phyloP scores from a whole-genome alignment of 192 early-diverging fungal species.

The Podochytrium sp. region DNA sequence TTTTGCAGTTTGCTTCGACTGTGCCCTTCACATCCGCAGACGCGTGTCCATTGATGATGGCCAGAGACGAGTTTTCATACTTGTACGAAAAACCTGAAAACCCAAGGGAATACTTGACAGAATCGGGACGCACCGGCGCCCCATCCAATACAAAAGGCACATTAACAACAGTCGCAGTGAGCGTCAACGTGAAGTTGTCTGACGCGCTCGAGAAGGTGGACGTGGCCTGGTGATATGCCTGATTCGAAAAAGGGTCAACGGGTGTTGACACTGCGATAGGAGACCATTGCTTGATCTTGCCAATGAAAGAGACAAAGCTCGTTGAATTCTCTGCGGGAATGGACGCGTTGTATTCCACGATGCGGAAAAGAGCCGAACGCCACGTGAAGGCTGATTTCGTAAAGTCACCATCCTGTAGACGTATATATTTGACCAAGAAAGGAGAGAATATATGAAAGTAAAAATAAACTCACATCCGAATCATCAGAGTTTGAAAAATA shows the following conservation, averaged over 20 bases:
- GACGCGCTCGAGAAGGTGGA: neutral
- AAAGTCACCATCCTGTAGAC: neutral
- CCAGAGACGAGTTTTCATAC: neutral
- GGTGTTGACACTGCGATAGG: neutral
- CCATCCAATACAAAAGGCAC: neutral
- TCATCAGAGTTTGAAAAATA: neutral
- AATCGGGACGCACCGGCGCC: neutral
- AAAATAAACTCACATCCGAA: neutral
- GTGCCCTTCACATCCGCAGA: neutral
- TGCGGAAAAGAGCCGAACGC: neutral
- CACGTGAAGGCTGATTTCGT: neutral
- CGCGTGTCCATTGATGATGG: neutral
- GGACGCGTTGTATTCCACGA: neutral
- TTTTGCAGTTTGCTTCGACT: neutral
- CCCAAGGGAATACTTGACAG: neutral
- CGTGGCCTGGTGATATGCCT: neutral
- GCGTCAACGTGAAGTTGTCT: neutral
- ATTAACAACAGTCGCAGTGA: neutral
- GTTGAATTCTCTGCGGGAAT: neutral
- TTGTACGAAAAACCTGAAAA: neutral
- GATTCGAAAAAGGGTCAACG: neutral
- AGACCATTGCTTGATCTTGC: neutral
- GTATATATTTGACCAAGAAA: too few relatives aligned
- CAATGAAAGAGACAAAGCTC: neutral
- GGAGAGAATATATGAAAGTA: too few relatives aligned